Conservation (phyloP, 768 basidiomycete genomes). For the Leucocoprinus sp. region DNA sequence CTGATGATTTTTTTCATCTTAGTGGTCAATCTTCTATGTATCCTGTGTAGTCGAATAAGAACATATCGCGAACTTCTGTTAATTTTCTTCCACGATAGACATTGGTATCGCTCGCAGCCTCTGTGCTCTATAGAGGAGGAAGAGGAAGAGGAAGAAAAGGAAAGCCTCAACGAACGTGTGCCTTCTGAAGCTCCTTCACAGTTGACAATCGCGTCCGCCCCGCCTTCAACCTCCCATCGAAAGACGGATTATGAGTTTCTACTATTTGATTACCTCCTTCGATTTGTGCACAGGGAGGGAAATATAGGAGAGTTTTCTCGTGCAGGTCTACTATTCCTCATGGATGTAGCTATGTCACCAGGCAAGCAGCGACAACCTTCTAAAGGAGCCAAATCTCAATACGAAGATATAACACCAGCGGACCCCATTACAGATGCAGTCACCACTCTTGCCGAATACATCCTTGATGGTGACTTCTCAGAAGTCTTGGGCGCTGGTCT, state of each 20-base stretch:
- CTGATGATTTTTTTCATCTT: conserved; percentile 10
- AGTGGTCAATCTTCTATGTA: conserved; percentile 92
- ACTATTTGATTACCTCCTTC: conserved; percentile 90
- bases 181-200: conserved; percentile 60
- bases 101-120: conserved; percentile 75
- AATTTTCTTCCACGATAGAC: conserved; percentile 96
- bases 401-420: conserved; percentile 21
- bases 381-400: conserved; percentile 24
- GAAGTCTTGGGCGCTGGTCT: conserved; percentile 92
- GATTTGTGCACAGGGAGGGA: conserved; percentile 91
- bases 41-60: conserved; percentile 85
- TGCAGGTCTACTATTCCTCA: conserved; percentile 85
- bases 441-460: conserved; percentile 84
- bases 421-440: conserved; percentile 84
- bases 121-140: conserved; percentile 68
- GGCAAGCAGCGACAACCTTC: conserved; percentile 29
- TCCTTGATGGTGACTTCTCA: conserved; percentile 96
- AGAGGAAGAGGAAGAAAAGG: conserved; percentile 44
- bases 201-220: conserved; percentile 44
- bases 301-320: conserved; percentile 90
- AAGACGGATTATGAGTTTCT: conserved; percentile 93
- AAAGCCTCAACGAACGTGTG: conserved; percentile 17
- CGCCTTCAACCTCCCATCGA: conserved; percentile 34
- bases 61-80: conserved; percentile 85
- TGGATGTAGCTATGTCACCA: conserved; percentile 94